Conservation (phyloP, 306 rosid species). For the Carpinus fangiana region DNA sequence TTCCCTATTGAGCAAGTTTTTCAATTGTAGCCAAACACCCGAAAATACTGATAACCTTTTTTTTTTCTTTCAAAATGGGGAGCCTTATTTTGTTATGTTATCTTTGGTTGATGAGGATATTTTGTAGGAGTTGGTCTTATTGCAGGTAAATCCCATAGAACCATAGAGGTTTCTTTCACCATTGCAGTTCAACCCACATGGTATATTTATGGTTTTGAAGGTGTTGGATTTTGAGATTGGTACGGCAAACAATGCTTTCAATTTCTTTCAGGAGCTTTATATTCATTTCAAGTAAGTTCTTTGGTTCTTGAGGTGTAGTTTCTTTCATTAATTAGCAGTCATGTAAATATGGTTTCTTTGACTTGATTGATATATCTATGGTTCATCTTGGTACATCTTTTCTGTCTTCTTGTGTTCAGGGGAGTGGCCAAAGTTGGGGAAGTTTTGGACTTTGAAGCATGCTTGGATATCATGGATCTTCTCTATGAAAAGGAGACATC, state of each 20-base stretch:
- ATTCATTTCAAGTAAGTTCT: slow-evolving; percentile 59
- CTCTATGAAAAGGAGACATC: slow-evolving; percentile 76
- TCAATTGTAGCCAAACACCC: too few species aligned
- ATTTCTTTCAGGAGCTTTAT: slow-evolving; percentile 70
- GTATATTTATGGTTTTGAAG: slow-evolving; percentile 35
- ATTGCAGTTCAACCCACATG: slow-evolving; percentile 20
- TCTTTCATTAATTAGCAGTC: slow-evolving; percentile 3
- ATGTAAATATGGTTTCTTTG: slow-evolving; percentile 14
- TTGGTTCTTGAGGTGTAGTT: neutral
- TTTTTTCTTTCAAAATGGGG: neutral
- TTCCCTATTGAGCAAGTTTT: too few species aligned
- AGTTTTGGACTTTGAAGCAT: slow-evolving; percentile 66
- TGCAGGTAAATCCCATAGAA: slow-evolving; percentile 61
- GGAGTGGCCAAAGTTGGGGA: slow-evolving; percentile 79
- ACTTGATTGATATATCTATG: slow-evolving; percentile 6
- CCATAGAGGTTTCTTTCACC: slow-evolving; percentile 16
- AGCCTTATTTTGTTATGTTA: slow-evolving; percentile 1
- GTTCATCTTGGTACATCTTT: slow-evolving; percentile 8
- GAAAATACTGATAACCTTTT: too few species aligned
- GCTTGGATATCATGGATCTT: slow-evolving; percentile 86
- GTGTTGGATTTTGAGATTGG: slow-evolving; percentile 85
- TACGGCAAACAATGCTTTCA: slow-evolving; percentile 57
- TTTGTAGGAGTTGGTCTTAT: slow-evolving; percentile 70
- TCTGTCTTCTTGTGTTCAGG: slow-evolving; percentile 46
- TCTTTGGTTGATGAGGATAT: slow-evolving; percentile 24